These are phyloP conservation scores for Sphaerulina musiva DNA, from an alignment of 2,329 filamentous ascomycete genomes.

Conservation along the genomic window DNA sequence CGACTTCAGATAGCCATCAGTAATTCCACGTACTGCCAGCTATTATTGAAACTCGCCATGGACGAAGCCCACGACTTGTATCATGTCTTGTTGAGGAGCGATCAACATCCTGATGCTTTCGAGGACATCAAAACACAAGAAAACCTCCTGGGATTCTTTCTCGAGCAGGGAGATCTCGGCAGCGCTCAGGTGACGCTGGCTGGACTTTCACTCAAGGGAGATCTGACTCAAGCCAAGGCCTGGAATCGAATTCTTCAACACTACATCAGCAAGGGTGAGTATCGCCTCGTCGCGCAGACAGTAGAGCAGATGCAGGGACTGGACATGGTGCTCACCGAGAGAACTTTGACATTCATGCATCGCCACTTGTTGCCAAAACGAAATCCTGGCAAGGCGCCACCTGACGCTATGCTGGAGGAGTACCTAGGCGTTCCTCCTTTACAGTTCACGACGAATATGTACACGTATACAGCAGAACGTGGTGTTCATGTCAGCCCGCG, in stretches of 20 bases:
- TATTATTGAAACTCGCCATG: conserved; percentile 58
- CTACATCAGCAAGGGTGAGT: conserved; percentile 31
- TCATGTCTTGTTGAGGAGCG: conserved; percentile 49
- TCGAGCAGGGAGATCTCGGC: conserved; percentile 45
- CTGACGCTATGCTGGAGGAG: conserved; percentile 12
- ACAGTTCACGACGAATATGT: conserved; percentile 44
- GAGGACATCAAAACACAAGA: conserved; percentile 52
- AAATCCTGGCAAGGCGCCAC: conserved; percentile 33
- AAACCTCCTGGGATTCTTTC: conserved; percentile 47
- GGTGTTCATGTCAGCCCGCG: conserved; percentile 37
- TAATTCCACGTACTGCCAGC: conserved; percentile 57
- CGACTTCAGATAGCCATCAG: conserved; percentile 57
- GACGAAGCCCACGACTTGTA: conserved; percentile 50
- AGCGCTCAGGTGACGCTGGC: conserved; percentile 52
- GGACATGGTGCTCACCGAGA: conserved; percentile 37
- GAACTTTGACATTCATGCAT: conserved; percentile 43
- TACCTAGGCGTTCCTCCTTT: conserved; percentile 28
- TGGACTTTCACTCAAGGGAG: conserved; percentile 41
- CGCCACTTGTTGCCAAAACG: conserved; percentile 37
- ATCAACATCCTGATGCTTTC: conserved; percentile 59
- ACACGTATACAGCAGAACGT: conserved; percentile 33
- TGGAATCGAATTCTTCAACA: conserved; percentile 46
- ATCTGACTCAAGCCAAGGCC: conserved; percentile 32
- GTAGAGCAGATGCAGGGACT: conserved; percentile 48
- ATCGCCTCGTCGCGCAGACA: conserved; percentile 29